Percentiles rank a stretch among this genome's conserved stretches.
phyloP scores from a whole-genome alignment of 2,329 filamentous ascomycete genomes.

The Apiospora marii region DNA sequence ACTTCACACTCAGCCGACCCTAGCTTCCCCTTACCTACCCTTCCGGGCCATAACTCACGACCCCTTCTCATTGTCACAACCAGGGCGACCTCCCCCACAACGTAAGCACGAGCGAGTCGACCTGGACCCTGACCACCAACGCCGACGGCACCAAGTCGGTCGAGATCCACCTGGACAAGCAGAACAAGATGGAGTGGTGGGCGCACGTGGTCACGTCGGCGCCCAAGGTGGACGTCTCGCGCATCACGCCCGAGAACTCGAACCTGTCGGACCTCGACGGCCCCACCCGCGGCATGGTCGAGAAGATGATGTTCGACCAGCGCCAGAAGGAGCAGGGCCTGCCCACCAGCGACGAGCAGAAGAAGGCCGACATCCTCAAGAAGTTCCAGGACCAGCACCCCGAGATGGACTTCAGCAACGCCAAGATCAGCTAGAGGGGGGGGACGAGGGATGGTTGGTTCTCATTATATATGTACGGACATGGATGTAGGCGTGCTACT shows the following conservation, averaged over 20 bases:
- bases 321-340: constrained; percentile 92
- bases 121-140: constrained; percentile 86
- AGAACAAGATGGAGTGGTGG: constrained; percentile 99
- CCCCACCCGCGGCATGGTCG: constrained; percentile 94
- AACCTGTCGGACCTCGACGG: constrained; percentile 93
- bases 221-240: constrained; percentile 92
- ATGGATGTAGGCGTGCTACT: not conserved
- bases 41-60: constrained; percentile 24
- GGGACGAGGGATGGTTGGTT: not conserved
- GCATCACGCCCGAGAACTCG: constrained; percentile 92
- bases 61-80: not conserved
- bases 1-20: not conserved
- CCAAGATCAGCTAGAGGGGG: constrained; percentile 63
- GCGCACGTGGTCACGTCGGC: constrained; percentile 85
- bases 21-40: not conserved
- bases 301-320: constrained; percentile 99
- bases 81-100: constrained; percentile 86
- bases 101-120: constrained; percentile 85
- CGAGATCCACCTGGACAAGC: constrained; percentile 90
- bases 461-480: not conserved
- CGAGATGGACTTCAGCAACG: constrained; percentile 77
- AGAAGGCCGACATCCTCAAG: constrained; percentile 90
- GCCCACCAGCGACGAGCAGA: constrained; percentile 92
- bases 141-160: constrained; percentile 73
- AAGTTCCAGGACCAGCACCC: constrained; percentile 87